Evolutionary conservation across 768 basidiomycete species (phyloP).

Genomic region (Glaciozyma antarctica): DNA sequence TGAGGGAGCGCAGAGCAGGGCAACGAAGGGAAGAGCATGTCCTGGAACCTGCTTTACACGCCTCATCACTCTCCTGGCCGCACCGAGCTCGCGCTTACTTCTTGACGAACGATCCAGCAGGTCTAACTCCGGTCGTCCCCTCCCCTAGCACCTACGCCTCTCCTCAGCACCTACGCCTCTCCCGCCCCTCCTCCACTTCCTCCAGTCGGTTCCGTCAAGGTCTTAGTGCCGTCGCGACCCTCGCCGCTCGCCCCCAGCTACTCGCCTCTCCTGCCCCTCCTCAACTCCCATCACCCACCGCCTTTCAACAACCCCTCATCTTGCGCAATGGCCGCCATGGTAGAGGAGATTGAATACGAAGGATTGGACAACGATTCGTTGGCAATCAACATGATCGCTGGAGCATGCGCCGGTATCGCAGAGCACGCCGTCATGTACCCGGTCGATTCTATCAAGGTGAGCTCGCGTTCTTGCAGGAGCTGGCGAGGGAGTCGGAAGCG

Average conservation of each 20-base stretch:
- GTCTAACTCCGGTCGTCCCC: neutral
- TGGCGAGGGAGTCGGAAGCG: too few relatives aligned
- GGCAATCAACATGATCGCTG: slow-evolving; percentile 91
- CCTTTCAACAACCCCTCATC: neutral
- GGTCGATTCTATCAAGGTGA: slow-evolving; percentile 92
- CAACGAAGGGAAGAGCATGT: too few relatives aligned
- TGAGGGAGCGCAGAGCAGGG: too few relatives aligned
- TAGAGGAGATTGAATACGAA: slow-evolving; percentile 41
- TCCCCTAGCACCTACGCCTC: too few relatives aligned
- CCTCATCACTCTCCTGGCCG: too few relatives aligned
- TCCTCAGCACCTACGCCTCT: too few relatives aligned
- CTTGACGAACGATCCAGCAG: neutral
- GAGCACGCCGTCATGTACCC: slow-evolving; percentile 99
- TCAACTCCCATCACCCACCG: neutral
- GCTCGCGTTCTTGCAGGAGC: slow-evolving; percentile 31
- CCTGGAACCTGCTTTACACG: too few relatives aligned
- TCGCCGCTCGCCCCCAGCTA: neutral
- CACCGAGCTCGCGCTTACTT: too few relatives aligned
- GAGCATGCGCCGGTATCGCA: slow-evolving; percentile 93
- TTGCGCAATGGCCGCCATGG: slow-evolving; percentile 13
- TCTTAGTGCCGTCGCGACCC: too few relatives aligned
- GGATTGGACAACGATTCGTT: slow-evolving; percentile 68
- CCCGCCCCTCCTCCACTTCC: too few relatives aligned
- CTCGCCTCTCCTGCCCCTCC: neutral
- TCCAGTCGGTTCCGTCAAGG: too few relatives aligned